Evolutionary conservation across 345 rosid genomes (phyloP).

Genomic region (Eucalyptus tenuipes): DNA sequence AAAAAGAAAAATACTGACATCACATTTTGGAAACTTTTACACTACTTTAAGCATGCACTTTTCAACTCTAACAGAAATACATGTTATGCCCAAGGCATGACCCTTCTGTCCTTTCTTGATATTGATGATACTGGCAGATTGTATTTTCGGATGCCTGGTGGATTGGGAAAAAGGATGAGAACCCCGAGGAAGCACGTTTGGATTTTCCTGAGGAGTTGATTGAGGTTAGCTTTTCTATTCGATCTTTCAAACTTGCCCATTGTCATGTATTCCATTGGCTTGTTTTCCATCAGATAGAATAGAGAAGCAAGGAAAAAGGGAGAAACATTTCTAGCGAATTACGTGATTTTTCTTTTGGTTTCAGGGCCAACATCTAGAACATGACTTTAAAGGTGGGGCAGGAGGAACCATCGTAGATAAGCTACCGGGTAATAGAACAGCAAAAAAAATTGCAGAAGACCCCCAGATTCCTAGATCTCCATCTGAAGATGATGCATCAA

Average conservation of each 20-base stretch:
- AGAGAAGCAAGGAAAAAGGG: background rate
- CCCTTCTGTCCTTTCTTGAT: background rate
- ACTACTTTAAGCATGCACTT: background rate
- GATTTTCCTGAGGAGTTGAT: conserved; percentile 64
- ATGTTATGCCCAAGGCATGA: background rate
- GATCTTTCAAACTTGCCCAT: background rate
- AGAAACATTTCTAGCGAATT: background rate
- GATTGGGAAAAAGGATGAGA: conserved; percentile 89
- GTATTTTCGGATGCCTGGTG: conserved; percentile 94
- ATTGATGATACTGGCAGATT: conserved; percentile 33
- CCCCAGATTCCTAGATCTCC: conserved; percentile 24
- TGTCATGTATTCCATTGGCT: background rate
- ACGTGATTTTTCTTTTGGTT: background rate
- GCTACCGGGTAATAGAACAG: conserved; percentile 9
- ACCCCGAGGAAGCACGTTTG: conserved; percentile 65
- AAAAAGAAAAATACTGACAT: background rate
- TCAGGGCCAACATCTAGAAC: conserved; percentile 40
- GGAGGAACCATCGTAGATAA: conserved; percentile 29
- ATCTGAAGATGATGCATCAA: conserved; percentile 33
- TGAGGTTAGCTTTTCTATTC: conserved; percentile 36
- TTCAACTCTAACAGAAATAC: background rate
- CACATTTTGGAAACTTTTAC: background rate
- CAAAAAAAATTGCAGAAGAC: conserved; percentile 22
- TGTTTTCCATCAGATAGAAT: background rate
- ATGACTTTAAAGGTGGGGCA: conserved; percentile 73